A percentile compares a stretch with the other conserved stretches of the same genome.
These are phyloP conservation scores for Diaporthe caulivora DNA, from an alignment of 2,329 filamentous ascomycete genomes.

Conservation along the genomic window DNA sequence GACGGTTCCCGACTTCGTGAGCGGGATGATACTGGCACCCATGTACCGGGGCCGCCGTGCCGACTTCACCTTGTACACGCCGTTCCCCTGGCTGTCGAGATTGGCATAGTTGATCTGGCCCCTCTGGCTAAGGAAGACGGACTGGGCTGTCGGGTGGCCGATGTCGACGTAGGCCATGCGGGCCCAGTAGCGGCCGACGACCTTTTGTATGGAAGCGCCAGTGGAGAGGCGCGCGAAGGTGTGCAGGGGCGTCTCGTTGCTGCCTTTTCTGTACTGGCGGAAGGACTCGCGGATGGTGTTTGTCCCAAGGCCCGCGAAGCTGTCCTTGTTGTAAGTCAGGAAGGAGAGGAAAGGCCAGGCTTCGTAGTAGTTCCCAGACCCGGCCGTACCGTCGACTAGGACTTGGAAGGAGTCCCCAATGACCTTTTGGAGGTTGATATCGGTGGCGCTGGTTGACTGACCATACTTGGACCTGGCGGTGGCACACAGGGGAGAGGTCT, in stretches of 20 bases:
- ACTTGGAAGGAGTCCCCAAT: slow-evolving; percentile 61
- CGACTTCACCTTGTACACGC: slow-evolving; percentile 57
- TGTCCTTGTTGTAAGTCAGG: slow-evolving; percentile 61
- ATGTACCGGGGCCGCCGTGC: slow-evolving; percentile 60
- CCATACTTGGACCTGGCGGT: slow-evolving; percentile 51
- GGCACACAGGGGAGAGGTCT: slow-evolving; percentile 58
- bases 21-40: slow-evolving; percentile 62
- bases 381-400: slow-evolving; percentile 58
- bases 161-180: slow-evolving; percentile 66
- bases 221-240: slow-evolving; percentile 54
- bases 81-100: slow-evolving; percentile 52
- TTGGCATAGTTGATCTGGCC: slow-evolving; percentile 56
- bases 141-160: slow-evolving; percentile 56
- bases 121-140: slow-evolving; percentile 52
- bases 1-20: slow-evolving; percentile 51
- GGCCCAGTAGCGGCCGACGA: slow-evolving; percentile 64
- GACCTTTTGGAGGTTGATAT: slow-evolving; percentile 59
- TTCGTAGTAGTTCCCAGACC: slow-evolving; percentile 63
- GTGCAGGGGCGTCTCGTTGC: slow-evolving; percentile 64
- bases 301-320: slow-evolving; percentile 54
- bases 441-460: slow-evolving; percentile 50
- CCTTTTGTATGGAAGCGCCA: slow-evolving; percentile 50
- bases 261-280: slow-evolving; percentile 55
- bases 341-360: slow-evolving; percentile 65
- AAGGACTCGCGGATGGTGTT: slow-evolving; percentile 58